Evolutionary conservation across 176 grass and related monocot genomes (phyloP).

Genomic region (Avena insularis): DNA sequence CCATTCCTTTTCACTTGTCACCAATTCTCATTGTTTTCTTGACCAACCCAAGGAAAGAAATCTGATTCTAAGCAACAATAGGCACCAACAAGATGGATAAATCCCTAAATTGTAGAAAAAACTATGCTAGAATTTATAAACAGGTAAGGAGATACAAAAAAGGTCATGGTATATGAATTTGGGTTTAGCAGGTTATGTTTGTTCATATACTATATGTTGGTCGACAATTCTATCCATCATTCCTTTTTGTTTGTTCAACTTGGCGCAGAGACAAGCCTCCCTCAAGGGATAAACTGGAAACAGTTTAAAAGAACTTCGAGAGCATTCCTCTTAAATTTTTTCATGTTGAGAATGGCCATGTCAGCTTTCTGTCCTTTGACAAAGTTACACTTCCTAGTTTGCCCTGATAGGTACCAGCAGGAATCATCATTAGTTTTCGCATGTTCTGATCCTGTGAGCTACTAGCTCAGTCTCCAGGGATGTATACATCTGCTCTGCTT

Average conservation of each 20-base stretch:
- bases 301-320: slow-evolving; percentile 40
- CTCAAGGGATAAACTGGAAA: slow-evolving; percentile 53
- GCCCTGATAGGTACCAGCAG: slow-evolving; percentile 45
- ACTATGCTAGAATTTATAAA: not conserved
- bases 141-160: not conserved
- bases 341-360: slow-evolving; percentile 56
- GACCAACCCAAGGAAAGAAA: not conserved
- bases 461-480: not conserved
- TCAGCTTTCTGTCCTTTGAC: slow-evolving; percentile 66
- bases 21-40: not conserved
- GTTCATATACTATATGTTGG: not conserved
- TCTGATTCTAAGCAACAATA: not conserved
- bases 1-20: not conserved
- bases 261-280: slow-evolving; percentile 51
- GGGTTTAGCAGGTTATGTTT: not conserved
- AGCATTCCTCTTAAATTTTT: slow-evolving; percentile 65
- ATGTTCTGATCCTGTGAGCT: not conserved
- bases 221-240: not conserved
- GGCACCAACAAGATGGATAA: not conserved
- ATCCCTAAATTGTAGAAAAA: not conserved
- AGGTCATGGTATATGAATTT: not conserved
- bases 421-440: not conserved
- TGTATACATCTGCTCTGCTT: not conserved
- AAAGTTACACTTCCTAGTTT: slow-evolving; percentile 49
- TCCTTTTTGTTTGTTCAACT: not conserved